These are phyloP conservation scores for Diplosphaera chodatii DNA, from an alignment of 139 green algal species.

Conservation along the genomic window DNA sequence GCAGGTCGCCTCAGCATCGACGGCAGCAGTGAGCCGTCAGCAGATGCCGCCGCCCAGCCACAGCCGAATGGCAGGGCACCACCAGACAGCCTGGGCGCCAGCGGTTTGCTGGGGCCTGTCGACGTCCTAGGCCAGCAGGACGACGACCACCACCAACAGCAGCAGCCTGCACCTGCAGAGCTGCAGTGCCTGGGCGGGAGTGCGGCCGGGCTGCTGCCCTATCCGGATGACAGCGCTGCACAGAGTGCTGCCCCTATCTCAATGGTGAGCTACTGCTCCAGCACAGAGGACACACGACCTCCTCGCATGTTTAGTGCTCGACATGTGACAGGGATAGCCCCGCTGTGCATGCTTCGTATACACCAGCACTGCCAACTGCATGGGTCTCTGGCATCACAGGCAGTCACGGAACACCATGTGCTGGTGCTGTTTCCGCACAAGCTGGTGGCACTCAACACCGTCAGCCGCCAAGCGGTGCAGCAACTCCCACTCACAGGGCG, in stretches of 20 bases:
- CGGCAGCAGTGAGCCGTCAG: background rate
- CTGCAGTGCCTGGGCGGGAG: slow-evolving; percentile 11
- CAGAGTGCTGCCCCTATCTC: slow-evolving; percentile 29
- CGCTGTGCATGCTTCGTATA: too few relatives aligned
- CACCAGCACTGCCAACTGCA: too few relatives aligned
- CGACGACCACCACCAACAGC: too few relatives aligned
- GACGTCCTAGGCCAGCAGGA: background rate
- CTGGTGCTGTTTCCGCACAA: slow-evolving; percentile 57
- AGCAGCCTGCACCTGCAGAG: background rate
- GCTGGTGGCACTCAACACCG: slow-evolving; percentile 56
- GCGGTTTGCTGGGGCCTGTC: too few relatives aligned
- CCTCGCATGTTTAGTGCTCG: too few relatives aligned
- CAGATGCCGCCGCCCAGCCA: background rate
- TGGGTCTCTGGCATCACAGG: slow-evolving; percentile 28
- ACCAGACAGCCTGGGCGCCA: too few relatives aligned
- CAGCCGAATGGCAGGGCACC: background rate
- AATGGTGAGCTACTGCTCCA: too few relatives aligned
- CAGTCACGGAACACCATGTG: slow-evolving; percentile 69
- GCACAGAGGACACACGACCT: too few relatives aligned
- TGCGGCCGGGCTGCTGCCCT: slow-evolving; percentile 16
- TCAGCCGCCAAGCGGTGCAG: slow-evolving; percentile 52
- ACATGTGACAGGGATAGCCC: too few relatives aligned
- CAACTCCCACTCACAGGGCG: slow-evolving; percentile 38
- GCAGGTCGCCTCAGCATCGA: slow-evolving; percentile 17
- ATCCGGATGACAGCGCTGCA: background rate